Conservation (phyloP, 495 filamentous ascomycete species). For the Monascus purpureus region DNA sequence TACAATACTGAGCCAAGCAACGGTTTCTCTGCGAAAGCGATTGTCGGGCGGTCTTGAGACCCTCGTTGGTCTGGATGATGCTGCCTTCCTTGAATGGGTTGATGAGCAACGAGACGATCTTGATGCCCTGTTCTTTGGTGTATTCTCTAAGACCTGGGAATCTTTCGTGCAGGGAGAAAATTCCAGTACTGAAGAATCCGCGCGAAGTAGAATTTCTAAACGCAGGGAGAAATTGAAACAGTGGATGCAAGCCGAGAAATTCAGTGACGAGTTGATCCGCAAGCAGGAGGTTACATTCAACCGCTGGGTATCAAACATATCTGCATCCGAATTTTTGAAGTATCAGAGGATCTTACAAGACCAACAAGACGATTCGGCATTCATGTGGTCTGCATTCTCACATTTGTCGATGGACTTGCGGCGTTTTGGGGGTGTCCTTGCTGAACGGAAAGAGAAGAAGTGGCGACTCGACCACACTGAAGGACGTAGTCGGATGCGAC, state of each 20-base stretch:
- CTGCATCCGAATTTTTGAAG: conserved; percentile 80
- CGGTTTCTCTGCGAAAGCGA: conserved; percentile 50
- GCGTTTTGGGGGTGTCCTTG: conserved; percentile 66
- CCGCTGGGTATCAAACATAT: conserved; percentile 90
- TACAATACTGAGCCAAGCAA: conserved; percentile 52
- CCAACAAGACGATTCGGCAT: conserved; percentile 72
- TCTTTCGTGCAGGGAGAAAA: conserved; percentile 73
- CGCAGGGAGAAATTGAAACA: conserved; percentile 69
- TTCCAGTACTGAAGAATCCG: conserved; percentile 54
- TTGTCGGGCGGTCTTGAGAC: conserved; percentile 71
- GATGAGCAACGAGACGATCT: conserved; percentile 72
- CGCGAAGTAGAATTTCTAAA: conserved; percentile 49
- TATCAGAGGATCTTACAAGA: conserved; percentile 80
- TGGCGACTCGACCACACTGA: conserved; percentile 94
- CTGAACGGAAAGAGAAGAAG: conserved; percentile 46
- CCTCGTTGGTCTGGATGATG: conserved; percentile 73
- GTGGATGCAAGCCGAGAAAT: conserved; percentile 55
- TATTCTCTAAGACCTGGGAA: conserved; percentile 70
- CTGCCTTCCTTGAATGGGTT: conserved; percentile 75
- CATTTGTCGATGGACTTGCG: conserved; percentile 60
- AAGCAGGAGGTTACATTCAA: conserved; percentile 72
- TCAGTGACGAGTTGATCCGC: conserved; percentile 53
- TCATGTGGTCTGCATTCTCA: conserved; percentile 56
- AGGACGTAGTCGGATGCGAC: conserved; percentile 86
- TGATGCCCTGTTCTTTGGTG: conserved; percentile 63